A percentile compares a stretch with the other conserved stretches of the same genome.
Conservation (phyloP, 768 basidiomycete species). For the Lactarius deliciosus region DNA sequence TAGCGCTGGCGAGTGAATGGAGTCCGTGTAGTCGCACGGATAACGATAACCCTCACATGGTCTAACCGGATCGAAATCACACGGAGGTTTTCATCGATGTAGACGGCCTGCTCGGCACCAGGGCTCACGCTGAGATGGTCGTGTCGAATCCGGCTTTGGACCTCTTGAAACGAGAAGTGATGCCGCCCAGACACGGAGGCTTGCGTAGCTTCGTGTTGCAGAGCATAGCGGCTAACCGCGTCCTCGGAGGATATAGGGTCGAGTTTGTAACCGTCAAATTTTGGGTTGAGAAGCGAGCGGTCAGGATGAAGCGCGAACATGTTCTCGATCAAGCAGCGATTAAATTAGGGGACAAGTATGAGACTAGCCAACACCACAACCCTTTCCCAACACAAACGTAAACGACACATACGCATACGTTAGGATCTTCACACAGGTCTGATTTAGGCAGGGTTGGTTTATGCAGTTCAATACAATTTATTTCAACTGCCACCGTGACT, state of each 20-base stretch:
- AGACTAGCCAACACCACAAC: neutral
- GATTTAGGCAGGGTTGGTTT: neutral
- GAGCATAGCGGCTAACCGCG: slow-evolving; percentile 48
- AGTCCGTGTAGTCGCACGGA: slow-evolving; percentile 18
- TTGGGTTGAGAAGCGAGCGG: slow-evolving; percentile 66
- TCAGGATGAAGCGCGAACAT: slow-evolving; percentile 32
- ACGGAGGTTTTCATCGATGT: slow-evolving; percentile 63
- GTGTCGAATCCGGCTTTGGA: slow-evolving; percentile 80
- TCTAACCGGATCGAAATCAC: slow-evolving; percentile 60
- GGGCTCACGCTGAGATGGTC: slow-evolving; percentile 67
- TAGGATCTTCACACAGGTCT: neutral
- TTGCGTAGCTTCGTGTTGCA: slow-evolving; percentile 49
- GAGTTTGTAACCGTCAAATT: slow-evolving; percentile 84
- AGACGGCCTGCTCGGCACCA: slow-evolving; percentile 51
- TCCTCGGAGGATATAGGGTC: slow-evolving; percentile 60
- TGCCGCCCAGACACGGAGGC: slow-evolving; percentile 58
- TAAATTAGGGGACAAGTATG: neutral
- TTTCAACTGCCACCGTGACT: neutral
- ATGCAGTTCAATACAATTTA: neutral
- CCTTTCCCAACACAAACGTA: neutral
- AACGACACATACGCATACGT: neutral
- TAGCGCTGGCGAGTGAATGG: slow-evolving; percentile 40
- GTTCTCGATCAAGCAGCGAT: neutral
- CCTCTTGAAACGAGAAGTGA: slow-evolving; percentile 74
- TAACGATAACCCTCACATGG: slow-evolving; percentile 46